Base-by-base conservation (phyloP, 305 asterid species). In the Stenogyne calaminthoides region DNA sequence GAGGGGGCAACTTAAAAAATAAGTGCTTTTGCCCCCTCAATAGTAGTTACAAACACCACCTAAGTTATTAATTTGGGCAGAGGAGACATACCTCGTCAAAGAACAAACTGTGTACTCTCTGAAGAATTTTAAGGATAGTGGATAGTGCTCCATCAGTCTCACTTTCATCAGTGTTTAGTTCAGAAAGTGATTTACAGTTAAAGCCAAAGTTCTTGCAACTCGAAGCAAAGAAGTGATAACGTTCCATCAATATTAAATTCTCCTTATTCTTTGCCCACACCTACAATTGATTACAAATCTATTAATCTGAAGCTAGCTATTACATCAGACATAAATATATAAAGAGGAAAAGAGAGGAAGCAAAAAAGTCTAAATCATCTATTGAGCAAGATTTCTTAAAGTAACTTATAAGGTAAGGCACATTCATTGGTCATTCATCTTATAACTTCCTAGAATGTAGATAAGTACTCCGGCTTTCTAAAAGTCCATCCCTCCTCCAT, bases 171-270 rank as follows among this genome's bases (percentile, higher is more conserved):
- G 75, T 84, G 81, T 64, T 78, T 16, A 62, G 82, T 73, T 86
- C 88, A 25, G 93, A 85, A 62, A 87, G 97, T 12, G 99, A 88
- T 79, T 88, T 81, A 57, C 81, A 77, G 58, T 71, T 76, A 66
- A 82, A 77, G 64, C 96, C 95, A 64, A 94, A 91, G 64, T 88
- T 87, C 78, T 84, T 86, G 81, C 95, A 87, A 75, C 96, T 95
- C 18, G 99, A 95, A 73, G 94, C 90, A 70, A 95, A 95, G 77
- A 84, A 95, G 82, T 90, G 96, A 76, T 95, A 95, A 74, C 97
- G 83, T 65, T 92, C 99, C 96, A 95, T 90, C 76, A 90, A 69
- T 82, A 95, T 92, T 67, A 95, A 71, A 72, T 92, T 95, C 6
- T 90, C 98, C 84, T 75, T 87, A 51, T 95, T 93, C 80, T 92